A percentile compares a stretch with the other conserved stretches of the same genome.
Evolutionary conservation across 1,284 basidiomycete species (phyloP).

Genomic region (Vanrija sp.): DNA sequence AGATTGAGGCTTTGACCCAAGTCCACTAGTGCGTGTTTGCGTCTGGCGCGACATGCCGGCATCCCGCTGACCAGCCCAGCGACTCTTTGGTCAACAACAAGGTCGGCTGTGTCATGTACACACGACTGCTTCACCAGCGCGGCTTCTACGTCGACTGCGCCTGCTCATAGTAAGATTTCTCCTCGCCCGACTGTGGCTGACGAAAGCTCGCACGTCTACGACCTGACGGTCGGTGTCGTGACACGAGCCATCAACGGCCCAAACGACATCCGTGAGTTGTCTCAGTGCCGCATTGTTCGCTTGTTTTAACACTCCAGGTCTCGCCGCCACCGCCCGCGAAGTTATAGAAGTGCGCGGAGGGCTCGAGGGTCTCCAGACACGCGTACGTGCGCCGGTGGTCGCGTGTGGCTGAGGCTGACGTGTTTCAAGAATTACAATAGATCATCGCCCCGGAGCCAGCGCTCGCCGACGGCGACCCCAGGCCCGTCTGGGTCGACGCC

Average conservation of each 20-base stretch:
- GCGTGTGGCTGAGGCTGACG: no score
- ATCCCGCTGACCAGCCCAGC: slow-evolving; percentile 8
- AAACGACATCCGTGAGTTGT: slow-evolving; percentile 11
- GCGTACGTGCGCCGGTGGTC: no score
- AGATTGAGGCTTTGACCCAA: slow-evolving; percentile 27
- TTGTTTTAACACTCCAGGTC: neutral
- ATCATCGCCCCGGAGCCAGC: no score
- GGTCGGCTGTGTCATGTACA: slow-evolving; percentile 33
- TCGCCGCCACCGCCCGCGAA: slow-evolving; percentile 38
- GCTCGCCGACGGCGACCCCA: no score
- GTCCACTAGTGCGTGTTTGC: slow-evolving; percentile 33
- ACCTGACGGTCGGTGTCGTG: slow-evolving; percentile 21
- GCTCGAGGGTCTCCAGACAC: neutral
- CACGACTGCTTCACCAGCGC: slow-evolving; percentile 28
- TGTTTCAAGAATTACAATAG: no score
- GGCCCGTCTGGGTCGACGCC: no score
- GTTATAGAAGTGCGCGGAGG: slow-evolving; percentile 29
- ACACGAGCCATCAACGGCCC: slow-evolving; percentile 27
- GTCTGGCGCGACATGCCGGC: neutral
- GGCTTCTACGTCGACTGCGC: slow-evolving; percentile 36
- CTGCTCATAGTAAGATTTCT: slow-evolving; percentile 19
- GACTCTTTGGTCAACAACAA: slow-evolving; percentile 24
- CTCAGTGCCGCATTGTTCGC: neutral
- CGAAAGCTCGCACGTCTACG: slow-evolving; percentile 23
- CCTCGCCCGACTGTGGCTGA: neutral